These are phyloP conservation scores for Mycena sanguinolenta DNA, from an alignment of 768 basidiomycete genomes.

Conservation along the genomic window DNA sequence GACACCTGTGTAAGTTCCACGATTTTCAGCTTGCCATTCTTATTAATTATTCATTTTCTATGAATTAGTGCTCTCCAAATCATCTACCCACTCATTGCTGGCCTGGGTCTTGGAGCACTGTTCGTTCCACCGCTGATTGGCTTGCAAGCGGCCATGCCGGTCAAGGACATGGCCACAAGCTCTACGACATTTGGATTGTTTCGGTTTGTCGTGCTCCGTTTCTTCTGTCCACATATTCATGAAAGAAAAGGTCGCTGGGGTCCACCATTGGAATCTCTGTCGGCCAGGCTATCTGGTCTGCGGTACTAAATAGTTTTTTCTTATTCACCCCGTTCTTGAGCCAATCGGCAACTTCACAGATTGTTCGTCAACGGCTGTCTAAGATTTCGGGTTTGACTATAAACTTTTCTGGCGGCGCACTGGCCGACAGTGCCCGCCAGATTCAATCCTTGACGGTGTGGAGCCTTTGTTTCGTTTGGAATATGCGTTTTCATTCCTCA, in stretches of 20 bases:
- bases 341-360: slow-evolving; percentile 3
- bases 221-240: slow-evolving; percentile 33
- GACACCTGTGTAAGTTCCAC: slow-evolving; percentile 60
- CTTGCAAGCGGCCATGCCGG: slow-evolving; percentile 88
- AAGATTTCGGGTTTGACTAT: slow-evolving; percentile 26
- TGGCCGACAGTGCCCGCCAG: slow-evolving; percentile 26
- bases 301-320: slow-evolving; percentile 48
- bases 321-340: too few species aligned
- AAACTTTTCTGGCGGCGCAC: slow-evolving; percentile 22
- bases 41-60: slow-evolving; percentile 17
- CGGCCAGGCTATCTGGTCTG: slow-evolving; percentile 78
- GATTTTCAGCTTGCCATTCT: slow-evolving; percentile 10
- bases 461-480: background rate
- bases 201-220: slow-evolving; percentile 60
- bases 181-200: slow-evolving; percentile 80
- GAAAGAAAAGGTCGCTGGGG: slow-evolving; percentile 67
- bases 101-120: slow-evolving; percentile 73
- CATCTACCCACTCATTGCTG: slow-evolving; percentile 73
- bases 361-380: slow-evolving; percentile 18
- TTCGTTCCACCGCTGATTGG: slow-evolving; percentile 82
- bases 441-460: slow-evolving; percentile 28
- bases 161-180: slow-evolving; percentile 88
- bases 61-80: slow-evolving; percentile 67
- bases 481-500: background rate
- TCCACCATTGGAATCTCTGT: slow-evolving; percentile 83